These are phyloP conservation scores for Colletotrichum cordylinicola DNA, from an alignment of 2,329 filamentous ascomycete genomes.

Conservation along the genomic window DNA sequence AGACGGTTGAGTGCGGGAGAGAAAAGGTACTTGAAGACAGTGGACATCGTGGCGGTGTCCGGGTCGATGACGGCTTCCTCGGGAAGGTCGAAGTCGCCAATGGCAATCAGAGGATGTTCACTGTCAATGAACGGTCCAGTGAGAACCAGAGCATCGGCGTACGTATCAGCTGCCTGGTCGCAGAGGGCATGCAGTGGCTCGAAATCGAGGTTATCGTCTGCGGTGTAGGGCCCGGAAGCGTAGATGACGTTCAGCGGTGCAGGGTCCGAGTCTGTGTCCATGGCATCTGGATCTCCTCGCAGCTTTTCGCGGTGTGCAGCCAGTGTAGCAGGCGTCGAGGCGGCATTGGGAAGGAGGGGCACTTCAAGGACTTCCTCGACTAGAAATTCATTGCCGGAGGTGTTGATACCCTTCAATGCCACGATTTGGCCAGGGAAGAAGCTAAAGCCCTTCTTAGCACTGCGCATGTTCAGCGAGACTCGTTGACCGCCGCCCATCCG, in stretches of 20 bases:
- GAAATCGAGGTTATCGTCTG: constrained; percentile 91
- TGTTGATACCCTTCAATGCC: constrained; percentile 84
- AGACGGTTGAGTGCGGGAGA: constrained; percentile 76
- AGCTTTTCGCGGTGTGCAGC: constrained; percentile 74
- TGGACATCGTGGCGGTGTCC: constrained; percentile 79
- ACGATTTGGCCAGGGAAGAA: constrained; percentile 97
- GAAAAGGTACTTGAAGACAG: constrained; percentile 84
- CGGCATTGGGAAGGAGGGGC: constrained; percentile 77
- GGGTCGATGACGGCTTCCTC: constrained; percentile 71
- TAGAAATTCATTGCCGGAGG: constrained; percentile 82
- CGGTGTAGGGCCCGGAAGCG: constrained; percentile 87
- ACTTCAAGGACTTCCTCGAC: constrained; percentile 78
- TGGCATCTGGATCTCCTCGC: constrained; percentile 66
- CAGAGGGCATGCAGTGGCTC: constrained; percentile 86
- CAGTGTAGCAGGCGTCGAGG: constrained; percentile 70
- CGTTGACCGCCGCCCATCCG: constrained; percentile 82
- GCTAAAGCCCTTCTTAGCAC: constrained; percentile 66
- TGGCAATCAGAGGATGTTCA: constrained; percentile 86
- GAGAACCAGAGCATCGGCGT: constrained; percentile 81
- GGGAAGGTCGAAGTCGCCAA: constrained; percentile 79
- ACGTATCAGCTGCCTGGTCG: constrained; percentile 74
- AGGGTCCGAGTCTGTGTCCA: constrained; percentile 60
- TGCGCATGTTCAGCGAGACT: constrained; percentile 77
- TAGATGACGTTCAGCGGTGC: constrained; percentile 79
- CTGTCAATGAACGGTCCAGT: constrained; percentile 89